These are phyloP conservation scores for Podospora tetraspora DNA, from an alignment of 495 filamentous ascomycete species.

Conservation along the genomic window DNA sequence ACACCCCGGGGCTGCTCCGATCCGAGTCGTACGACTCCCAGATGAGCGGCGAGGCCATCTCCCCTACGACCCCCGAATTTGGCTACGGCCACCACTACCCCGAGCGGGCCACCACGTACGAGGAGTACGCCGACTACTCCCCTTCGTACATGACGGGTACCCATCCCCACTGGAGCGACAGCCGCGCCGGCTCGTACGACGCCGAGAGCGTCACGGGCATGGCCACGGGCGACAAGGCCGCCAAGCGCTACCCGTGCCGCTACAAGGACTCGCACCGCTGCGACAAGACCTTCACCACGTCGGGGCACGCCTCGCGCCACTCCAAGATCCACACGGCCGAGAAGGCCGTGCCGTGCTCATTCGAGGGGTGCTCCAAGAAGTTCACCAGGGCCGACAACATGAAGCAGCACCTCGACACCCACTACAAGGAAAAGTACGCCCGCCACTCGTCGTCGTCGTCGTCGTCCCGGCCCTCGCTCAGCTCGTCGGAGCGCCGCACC, in stretches of 20 bases:
- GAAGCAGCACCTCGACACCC: conserved; percentile 94
- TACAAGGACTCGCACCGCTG: conserved; percentile 62
- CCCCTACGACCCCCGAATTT: conserved; percentile 43
- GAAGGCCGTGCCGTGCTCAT: conserved; percentile 85
- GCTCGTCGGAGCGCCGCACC: conserved; percentile 27
- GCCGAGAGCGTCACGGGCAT: conserved; percentile 37
- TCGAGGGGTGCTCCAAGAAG: conserved; percentile 72
- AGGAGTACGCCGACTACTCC: conserved; percentile 33
- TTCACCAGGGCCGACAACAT: conserved; percentile 98
- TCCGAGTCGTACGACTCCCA: conserved; percentile 53
- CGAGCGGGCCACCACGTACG: conserved; percentile 28
- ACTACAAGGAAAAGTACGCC: conserved; percentile 51
- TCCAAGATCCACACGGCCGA: conserved; percentile 96
- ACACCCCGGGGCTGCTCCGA: conserved; percentile 46
- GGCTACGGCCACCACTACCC: conserved; percentile 23
- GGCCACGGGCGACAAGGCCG: conserved; percentile 32
- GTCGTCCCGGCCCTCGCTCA: conserved; percentile 21
- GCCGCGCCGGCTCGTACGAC: conserved; percentile 29
- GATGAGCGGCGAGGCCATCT: conserved; percentile 41
- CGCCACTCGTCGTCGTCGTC: conserved; percentile 27
- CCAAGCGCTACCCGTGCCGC: conserved; percentile 63
- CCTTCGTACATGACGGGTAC: conserved; percentile 34
- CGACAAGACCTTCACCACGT: conserved; percentile 86
- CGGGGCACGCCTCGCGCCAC: conserved; percentile 91
- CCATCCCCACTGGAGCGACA: conserved; percentile 22